Percentiles rank a stretch among this genome's conserved stretches.
phyloP scores from a whole-genome alignment of 305 asterid species.

The Withania somnifera region DNA sequence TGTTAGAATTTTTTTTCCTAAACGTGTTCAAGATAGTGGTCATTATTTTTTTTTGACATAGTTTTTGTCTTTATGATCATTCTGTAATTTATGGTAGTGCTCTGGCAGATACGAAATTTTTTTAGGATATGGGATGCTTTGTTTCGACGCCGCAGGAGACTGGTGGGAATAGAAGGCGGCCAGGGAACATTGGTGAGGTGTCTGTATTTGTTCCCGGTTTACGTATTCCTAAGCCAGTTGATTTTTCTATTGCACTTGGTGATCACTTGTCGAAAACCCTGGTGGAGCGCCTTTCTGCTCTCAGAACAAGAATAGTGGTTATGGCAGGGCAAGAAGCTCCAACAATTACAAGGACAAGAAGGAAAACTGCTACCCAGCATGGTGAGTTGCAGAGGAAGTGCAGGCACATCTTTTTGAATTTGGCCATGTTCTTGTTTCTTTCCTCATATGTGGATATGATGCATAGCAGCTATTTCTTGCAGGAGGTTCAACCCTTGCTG shows the following conservation, averaged over 20 bases:
- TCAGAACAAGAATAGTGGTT: constrained; percentile 86
- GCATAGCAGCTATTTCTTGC: constrained; percentile 37
- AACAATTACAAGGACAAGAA: constrained; percentile 78
- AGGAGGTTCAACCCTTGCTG: constrained; percentile 89
- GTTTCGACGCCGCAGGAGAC: constrained; percentile 56
- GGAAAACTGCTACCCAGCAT: constrained; percentile 80
- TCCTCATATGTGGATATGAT: constrained; percentile 17
- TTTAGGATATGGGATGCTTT: constrained; percentile 73
- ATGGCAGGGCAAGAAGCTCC: constrained; percentile 98
- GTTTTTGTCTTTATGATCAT: not conserved
- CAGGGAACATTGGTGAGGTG: constrained; percentile 84
- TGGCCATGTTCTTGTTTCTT: not conserved
- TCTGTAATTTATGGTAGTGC: constrained; percentile 3
- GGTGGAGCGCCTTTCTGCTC: constrained; percentile 86
- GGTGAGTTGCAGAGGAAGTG: constrained; percentile 37
- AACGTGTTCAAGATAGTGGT: not conserved
- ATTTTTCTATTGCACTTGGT: constrained; percentile 58
- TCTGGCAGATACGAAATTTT: constrained; percentile 19
- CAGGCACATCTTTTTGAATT: not conserved
- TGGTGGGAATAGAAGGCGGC: constrained; percentile 78
- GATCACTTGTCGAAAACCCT: constrained; percentile 47
- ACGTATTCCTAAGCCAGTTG: constrained; percentile 77
- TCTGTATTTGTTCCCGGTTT: constrained; percentile 87
- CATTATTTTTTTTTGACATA: not conserved
- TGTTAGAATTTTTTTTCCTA: constrained; percentile 1